Conservation (phyloP, 768 basidiomycete genomes). For the Collybiopsis luxurians region DNA sequence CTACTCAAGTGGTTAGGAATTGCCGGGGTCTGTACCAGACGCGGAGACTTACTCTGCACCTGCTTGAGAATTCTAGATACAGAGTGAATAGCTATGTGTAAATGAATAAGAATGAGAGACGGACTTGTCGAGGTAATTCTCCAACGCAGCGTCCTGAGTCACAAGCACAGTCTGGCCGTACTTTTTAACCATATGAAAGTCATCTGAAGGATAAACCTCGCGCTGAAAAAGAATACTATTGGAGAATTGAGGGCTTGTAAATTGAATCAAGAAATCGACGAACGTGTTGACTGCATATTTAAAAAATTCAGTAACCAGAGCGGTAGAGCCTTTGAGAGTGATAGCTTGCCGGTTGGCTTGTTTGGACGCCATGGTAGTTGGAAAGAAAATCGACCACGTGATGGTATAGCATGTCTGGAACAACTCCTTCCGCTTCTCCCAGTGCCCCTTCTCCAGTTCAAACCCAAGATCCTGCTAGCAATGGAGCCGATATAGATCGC, state of each 20-base stretch:
- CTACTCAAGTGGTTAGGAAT: constrained; percentile 34
- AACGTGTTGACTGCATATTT: constrained; percentile 99
- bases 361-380: constrained; percentile 21
- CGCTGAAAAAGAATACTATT: constrained; percentile 92
- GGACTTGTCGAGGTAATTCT: constrained; percentile 88
- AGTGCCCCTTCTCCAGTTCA: constrained; percentile 41
- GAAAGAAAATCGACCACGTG: background rate
- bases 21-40: background rate
- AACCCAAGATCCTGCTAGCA: constrained; percentile 32
- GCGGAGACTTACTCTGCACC: constrained; percentile 71
- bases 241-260: background rate
- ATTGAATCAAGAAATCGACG: constrained; percentile 23
- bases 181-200: constrained; percentile 99
- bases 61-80: constrained; percentile 77
- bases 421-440: constrained; percentile 51
- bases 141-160: constrained; percentile 89
- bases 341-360: constrained; percentile 72
- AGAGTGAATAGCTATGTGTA: background rate
- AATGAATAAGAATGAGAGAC: constrained; percentile 11
- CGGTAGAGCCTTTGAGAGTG: constrained; percentile 92
- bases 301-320: constrained; percentile 97
- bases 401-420: constrained; percentile 37
- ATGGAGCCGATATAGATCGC: constrained; percentile 37
- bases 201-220: constrained; percentile 95
- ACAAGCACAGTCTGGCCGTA: constrained; percentile 96